Evolutionary conservation across 108 stramenopile genomes (phyloP).

Genomic region (Epipyxis sp.): DNA sequence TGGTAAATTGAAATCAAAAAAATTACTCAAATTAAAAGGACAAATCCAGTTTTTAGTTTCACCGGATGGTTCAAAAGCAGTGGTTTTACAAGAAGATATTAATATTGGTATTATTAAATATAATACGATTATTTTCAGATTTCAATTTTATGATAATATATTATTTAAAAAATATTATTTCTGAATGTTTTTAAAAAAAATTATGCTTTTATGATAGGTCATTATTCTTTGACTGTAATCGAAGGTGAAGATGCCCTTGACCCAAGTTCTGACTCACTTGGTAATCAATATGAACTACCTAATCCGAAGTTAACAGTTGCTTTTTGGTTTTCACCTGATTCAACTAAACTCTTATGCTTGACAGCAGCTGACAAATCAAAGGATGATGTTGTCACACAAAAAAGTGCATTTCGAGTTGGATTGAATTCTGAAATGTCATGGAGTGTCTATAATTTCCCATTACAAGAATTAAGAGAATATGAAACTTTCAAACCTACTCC

Average conservation of each 20-base stretch:
- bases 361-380: neutral
- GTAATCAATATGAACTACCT: neutral
- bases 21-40: neutral
- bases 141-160: no score
- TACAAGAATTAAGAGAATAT: neutral
- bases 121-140: neutral
- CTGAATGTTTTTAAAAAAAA: no score
- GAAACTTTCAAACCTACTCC: slow-evolving; percentile 9
- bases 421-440: neutral
- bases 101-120: neutral
- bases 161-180: no score
- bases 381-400: neutral
- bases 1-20: neutral
- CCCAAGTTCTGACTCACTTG: neutral
- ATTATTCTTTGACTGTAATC: neutral
- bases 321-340: slow-evolving; percentile 14
- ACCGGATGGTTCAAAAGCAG: neutral
- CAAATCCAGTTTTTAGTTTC: neutral
- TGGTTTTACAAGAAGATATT: neutral
- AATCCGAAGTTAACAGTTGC: neutral
- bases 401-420: neutral
- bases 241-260: neutral
- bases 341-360: neutral
- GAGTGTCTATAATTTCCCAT: slow-evolving; percentile 1
- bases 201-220: no score